These are phyloP conservation scores for Cicer pinnatifidum DNA, from an alignment of 306 rosid species.

Conservation along the genomic window DNA sequence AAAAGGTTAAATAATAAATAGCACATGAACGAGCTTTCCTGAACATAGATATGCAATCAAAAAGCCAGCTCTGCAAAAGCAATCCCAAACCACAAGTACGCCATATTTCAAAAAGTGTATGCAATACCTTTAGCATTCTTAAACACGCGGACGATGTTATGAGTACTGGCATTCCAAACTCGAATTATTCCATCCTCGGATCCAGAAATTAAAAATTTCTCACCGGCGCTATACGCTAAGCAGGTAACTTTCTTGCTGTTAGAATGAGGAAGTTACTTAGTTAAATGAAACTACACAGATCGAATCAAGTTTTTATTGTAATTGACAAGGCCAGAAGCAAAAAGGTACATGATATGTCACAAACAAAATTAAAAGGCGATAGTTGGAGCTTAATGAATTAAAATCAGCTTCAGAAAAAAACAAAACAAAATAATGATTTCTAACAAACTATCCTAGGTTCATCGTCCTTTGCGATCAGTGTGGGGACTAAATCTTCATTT, in stretches of 20 bases:
- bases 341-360: not conserved
- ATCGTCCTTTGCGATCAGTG: not conserved
- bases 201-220: slow-evolving; percentile 69
- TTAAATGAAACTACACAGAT: slow-evolving; percentile 31
- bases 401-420: not conserved
- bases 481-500: not conserved
- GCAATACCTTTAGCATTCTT: slow-evolving; percentile 72
- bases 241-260: slow-evolving; percentile 76
- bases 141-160: slow-evolving; percentile 54
- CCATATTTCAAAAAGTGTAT: slow-evolving; percentile 17
- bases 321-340: slow-evolving; percentile 5
- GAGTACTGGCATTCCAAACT: slow-evolving; percentile 70
- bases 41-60: slow-evolving; percentile 21
- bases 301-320: not conserved
- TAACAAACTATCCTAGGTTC: slow-evolving; percentile 10
- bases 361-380: not conserved
- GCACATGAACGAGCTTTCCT: slow-evolving; percentile 18
- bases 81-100: slow-evolving; percentile 10
- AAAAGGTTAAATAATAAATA: slow-evolving; percentile 3
- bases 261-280: slow-evolving; percentile 31
- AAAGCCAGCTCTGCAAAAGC: slow-evolving; percentile 21
- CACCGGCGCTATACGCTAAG: slow-evolving; percentile 54
- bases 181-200: slow-evolving; percentile 81
- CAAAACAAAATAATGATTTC: slow-evolving; percentile 14
- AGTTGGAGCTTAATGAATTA: not conserved